Evolutionary conservation across 2,329 filamentous ascomycete species (phyloP).

Genomic region (Aspergillus phoenicis): DNA sequence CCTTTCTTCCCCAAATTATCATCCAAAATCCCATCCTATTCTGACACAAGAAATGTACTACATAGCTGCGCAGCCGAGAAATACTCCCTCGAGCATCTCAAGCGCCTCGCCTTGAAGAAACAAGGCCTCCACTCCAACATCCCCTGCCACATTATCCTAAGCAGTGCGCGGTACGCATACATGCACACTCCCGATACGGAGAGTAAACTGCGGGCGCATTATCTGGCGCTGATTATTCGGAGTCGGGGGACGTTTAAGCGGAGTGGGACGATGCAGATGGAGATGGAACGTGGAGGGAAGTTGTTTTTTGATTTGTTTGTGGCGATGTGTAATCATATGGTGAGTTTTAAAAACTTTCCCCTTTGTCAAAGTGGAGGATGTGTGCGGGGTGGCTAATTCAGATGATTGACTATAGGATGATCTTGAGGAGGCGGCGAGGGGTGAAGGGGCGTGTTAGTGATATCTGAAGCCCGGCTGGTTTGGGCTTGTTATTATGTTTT

Average conservation of each 20-base stretch:
- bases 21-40: background rate
- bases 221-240: conserved; percentile 88
- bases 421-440: background rate
- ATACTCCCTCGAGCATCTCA: conserved; percentile 81
- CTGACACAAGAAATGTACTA: background rate
- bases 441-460: background rate
- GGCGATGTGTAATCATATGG: conserved; percentile 87
- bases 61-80: conserved; percentile 74
- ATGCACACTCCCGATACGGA: conserved; percentile 85
- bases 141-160: conserved; percentile 79
- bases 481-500: background rate
- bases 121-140: conserved; percentile 86
- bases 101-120: conserved; percentile 81
- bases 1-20: background rate
- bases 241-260: conserved; percentile 86
- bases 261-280: conserved; percentile 91
- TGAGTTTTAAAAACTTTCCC: conserved; percentile 45
- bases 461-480: background rate
- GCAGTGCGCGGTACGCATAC: conserved; percentile 88
- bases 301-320: conserved; percentile 95
- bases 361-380: background rate
- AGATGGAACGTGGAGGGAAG: conserved; percentile 86
- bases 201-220: conserved; percentile 88
- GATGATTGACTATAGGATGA: conserved; percentile 11
- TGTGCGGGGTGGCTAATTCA: background rate